phyloP scores from a whole-genome alignment of 371 early-diverging fungal genomes.

The Lichtheimia ornata region DNA sequence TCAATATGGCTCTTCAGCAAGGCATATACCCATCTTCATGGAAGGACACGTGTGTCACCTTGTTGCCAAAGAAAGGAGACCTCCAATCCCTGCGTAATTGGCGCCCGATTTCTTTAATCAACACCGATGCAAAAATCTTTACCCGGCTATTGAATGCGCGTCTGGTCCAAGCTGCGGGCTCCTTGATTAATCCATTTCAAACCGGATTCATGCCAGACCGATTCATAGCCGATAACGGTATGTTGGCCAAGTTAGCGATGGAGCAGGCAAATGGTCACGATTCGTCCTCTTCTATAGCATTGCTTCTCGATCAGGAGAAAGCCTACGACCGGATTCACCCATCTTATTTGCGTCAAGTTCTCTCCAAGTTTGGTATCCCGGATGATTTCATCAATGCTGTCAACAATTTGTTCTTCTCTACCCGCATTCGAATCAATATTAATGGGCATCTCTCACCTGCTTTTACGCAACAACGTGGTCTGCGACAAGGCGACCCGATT shows the following conservation, averaged over 20 bases:
- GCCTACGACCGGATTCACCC: neutral
- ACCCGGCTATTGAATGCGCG: slow-evolving; percentile 16
- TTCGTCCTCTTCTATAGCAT: neutral
- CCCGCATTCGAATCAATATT: slow-evolving; percentile 17
- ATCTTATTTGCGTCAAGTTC: neutral
- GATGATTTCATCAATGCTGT: neutral
- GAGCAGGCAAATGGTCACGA: neutral
- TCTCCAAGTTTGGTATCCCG: slow-evolving; percentile 7
- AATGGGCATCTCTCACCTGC: slow-evolving; percentile 17
- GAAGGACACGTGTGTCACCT: slow-evolving; percentile 19
- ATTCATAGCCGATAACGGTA: slow-evolving; percentile 13
- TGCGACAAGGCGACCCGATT: slow-evolving; percentile 22
- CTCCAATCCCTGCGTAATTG: slow-evolving; percentile 19
- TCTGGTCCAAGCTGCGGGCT: neutral
- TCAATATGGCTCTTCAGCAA: slow-evolving; percentile 17
- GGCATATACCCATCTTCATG: slow-evolving; percentile 21
- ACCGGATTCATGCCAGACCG: slow-evolving; percentile 14
- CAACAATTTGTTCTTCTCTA: slow-evolving; percentile 6
- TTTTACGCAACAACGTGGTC: slow-evolving; percentile 9
- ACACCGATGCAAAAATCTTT: slow-evolving; percentile 19
- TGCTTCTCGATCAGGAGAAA: neutral
- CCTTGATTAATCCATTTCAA: slow-evolving; percentile 10
- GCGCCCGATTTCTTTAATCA: slow-evolving; percentile 26
- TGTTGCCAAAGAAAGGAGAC: slow-evolving; percentile 23
- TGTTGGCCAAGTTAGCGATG: slow-evolving; percentile 1